Evolutionary conservation across 345 rosid species (phyloP).

Genomic region (Lepidium didymum): DNA sequence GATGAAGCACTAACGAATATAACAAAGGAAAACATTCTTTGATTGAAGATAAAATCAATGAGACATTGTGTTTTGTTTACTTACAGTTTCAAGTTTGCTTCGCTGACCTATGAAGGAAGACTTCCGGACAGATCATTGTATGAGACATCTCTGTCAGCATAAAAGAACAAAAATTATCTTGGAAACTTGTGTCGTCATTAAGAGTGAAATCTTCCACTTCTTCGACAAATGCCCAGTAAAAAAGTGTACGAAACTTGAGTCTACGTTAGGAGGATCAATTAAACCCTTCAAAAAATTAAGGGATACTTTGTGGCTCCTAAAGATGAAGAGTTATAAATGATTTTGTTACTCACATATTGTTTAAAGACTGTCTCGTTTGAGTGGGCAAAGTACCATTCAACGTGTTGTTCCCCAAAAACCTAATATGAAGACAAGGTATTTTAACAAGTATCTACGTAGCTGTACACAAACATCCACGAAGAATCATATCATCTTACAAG

Average conservation of each 20-base stretch:
- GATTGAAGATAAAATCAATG: background rate
- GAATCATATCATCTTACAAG: constrained; percentile 45
- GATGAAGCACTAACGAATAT: background rate
- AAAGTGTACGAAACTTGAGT: too few relatives aligned
- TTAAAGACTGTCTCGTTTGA: constrained; percentile 32
- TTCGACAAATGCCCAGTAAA: background rate
- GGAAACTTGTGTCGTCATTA: background rate
- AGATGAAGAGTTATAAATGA: background rate
- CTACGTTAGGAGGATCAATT: background rate
- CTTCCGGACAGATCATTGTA: constrained; percentile 52
- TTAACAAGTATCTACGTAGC: background rate
- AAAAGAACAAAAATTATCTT: background rate
- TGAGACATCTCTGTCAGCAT: constrained; percentile 54
- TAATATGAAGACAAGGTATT: constrained; percentile 13
- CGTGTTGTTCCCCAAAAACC: constrained; percentile 35
- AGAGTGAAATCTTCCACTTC: background rate
- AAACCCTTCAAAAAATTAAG: background rate
- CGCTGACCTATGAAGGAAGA: constrained; percentile 61
- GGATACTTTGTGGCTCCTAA: background rate
- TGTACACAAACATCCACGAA: background rate
- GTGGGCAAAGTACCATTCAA: constrained; percentile 49
- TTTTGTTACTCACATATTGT: constrained; percentile 42
- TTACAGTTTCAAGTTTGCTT: constrained; percentile 38
- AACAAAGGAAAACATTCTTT: background rate
- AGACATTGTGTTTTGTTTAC: constrained; percentile 4